Percentiles rank a stretch among this genome's conserved stretches.
Evolutionary conservation across 176 grass and related monocot genomes (phyloP).

Genomic region (Oropetium thomaeum): DNA sequence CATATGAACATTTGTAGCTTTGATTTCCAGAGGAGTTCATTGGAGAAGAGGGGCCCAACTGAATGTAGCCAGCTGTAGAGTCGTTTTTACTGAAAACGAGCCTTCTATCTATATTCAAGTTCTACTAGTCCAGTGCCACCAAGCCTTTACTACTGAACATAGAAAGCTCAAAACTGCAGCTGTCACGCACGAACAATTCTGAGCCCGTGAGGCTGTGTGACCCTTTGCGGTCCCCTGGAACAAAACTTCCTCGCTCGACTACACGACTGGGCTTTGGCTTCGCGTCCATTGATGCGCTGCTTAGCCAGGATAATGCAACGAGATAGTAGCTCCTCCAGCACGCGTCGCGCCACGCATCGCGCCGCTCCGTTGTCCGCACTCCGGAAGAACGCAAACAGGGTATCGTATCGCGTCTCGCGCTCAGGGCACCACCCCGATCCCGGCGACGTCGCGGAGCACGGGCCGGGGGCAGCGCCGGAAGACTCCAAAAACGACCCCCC

Average conservation of each 20-base stretch:
- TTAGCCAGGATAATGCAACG: not conserved
- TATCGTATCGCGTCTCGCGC: not conserved
- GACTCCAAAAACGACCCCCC: not conserved
- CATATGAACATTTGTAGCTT: no score
- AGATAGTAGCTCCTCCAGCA: not conserved
- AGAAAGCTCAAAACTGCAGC: not conserved
- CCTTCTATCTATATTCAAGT: no score
- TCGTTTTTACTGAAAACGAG: no score
- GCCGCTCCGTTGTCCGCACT: not conserved
- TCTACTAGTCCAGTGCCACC: not conserved
- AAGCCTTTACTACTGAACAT: not conserved
- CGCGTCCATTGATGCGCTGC: not conserved
- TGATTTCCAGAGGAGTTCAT: no score
- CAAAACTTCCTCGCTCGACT: not conserved
- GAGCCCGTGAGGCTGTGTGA: not conserved
- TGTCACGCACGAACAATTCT: not conserved
- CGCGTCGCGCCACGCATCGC: not conserved
- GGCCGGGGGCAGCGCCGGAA: conserved; percentile 7
- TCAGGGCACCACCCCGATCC: not conserved
- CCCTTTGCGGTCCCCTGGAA: no score
- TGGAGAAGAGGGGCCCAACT: no score
- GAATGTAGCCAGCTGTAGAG: no score
- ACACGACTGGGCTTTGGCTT: not conserved
- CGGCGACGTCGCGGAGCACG: not conserved
- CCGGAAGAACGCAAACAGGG: not conserved